Base-by-base conservation (phyloP, 352 stramenopile genomes). In the Phytophthora gonapodyides region DNA sequence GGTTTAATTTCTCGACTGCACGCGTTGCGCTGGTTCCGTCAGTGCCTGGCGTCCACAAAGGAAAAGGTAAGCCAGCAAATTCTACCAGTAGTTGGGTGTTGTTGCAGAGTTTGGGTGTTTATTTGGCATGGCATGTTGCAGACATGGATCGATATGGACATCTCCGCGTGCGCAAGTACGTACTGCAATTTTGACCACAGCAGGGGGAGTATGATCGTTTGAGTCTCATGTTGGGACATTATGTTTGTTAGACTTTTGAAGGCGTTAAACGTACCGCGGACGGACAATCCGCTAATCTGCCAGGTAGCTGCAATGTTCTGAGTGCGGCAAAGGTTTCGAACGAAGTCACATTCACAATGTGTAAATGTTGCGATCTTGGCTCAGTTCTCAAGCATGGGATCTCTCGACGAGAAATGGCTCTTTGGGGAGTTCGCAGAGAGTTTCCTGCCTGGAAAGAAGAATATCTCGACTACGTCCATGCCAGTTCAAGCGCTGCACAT, bases 131-230 rank as follows among this genome's bases (percentile, higher is more conserved):
- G 11, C 10, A 3, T 59, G 24, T 55, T 40, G 19, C 47, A 94
- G 86, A 84, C 17, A 94, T 92, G 84, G 65, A 91, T 21, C 89
- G 89, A 30, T 94, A 92, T 52, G 86, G 86, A 1, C 86, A 94
- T 67, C 57, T 91, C 30, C 77, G 84, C 35, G 74, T 94, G 13
- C 79, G 80, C 43, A 79, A 72, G 79, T 87, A 78, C 57, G 62
- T 46, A 57, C 43, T 61, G 17, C 7, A 13, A 10, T 59, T 43
- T 57, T 37, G 7, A 27, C 24, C 24, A 4, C 24, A 24, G 21
- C 21, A 24, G 21, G 3, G 3, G 3, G 21, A 27, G 24, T 27
- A 27, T 27, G 24, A 5, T 27, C 2, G 24, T 27, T 27, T 27
- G 24, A 27, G 24, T 27, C 24, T 24, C 21, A 24, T 3, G 21